These are phyloP conservation scores for Cordyceps fumosorosea DNA, from an alignment of 2,329 filamentous ascomycete genomes.

Conservation along the genomic window DNA sequence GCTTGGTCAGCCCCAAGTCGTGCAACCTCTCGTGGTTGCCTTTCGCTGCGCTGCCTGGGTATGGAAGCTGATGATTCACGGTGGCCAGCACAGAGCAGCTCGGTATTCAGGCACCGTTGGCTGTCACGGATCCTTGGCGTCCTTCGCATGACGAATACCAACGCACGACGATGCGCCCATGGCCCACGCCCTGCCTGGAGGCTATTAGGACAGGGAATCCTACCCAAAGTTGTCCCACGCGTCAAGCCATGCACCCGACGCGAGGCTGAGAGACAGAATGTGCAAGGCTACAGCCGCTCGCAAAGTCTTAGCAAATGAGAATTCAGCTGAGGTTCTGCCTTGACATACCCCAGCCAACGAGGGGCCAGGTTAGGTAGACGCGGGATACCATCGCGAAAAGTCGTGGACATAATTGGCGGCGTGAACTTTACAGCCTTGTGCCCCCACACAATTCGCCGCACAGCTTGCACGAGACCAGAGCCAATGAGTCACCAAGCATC, in stretches of 20 bases:
- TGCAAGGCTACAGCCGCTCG: background rate
- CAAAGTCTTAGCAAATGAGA: background rate
- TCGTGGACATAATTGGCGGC: background rate
- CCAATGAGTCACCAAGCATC: constrained; percentile 11
- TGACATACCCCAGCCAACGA: background rate
- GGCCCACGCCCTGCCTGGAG: background rate
- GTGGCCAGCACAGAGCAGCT: background rate
- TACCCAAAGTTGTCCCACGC: background rate
- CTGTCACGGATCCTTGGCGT: background rate
- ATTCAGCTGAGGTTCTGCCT: background rate
- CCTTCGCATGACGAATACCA: background rate
- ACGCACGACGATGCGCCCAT: background rate
- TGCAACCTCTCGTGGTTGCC: background rate
- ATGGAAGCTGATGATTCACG: background rate
- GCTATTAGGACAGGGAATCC: background rate
- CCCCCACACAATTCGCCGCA: background rate
- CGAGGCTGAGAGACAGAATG: background rate
- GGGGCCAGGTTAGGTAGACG: background rate
- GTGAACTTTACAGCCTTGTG: background rate
- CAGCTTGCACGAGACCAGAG: background rate
- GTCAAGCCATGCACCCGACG: background rate
- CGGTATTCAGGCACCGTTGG: background rate
- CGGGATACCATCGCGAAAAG: background rate
- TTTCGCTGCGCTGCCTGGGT: background rate
- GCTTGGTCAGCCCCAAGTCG: background rate